phyloP scores from a whole-genome alignment of 257 asterid genomes.

The Cynanchum wilfordii region DNA sequence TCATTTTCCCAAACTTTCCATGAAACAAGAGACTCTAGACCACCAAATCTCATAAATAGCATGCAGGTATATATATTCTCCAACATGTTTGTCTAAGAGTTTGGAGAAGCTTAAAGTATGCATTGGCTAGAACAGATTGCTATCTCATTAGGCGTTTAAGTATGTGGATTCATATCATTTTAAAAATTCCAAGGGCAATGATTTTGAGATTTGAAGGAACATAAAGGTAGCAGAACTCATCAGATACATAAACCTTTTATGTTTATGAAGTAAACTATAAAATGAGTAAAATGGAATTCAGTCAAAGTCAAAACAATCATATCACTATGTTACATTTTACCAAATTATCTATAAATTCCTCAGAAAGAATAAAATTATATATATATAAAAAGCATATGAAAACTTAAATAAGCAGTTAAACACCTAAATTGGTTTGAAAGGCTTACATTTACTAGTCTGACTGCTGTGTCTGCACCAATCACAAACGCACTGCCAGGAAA shows the following conservation, averaged over 20 bases:
- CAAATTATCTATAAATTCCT: neutral
- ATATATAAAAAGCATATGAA: neutral
- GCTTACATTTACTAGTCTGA: slow-evolving; percentile 71
- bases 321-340: neutral
- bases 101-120: neutral
- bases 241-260: neutral
- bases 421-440: neutral
- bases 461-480: slow-evolving; percentile 87
- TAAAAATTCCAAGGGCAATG: neutral
- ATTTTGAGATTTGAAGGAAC: neutral
- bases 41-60: neutral
- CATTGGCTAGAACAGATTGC: neutral
- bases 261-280: neutral
- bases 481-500: slow-evolving; percentile 96
- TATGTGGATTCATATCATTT: neutral
- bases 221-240: neutral
- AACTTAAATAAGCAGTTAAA: neutral
- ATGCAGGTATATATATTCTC: neutral
- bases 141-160: neutral
- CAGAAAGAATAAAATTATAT: neutral
- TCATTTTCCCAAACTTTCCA: neutral
- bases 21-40: neutral
- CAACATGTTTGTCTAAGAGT: neutral
- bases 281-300: neutral
- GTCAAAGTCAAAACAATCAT: neutral